These are phyloP conservation scores for Ogataea minuta DNA, from an alignment of 805 yeast species.

Conservation along the genomic window DNA sequence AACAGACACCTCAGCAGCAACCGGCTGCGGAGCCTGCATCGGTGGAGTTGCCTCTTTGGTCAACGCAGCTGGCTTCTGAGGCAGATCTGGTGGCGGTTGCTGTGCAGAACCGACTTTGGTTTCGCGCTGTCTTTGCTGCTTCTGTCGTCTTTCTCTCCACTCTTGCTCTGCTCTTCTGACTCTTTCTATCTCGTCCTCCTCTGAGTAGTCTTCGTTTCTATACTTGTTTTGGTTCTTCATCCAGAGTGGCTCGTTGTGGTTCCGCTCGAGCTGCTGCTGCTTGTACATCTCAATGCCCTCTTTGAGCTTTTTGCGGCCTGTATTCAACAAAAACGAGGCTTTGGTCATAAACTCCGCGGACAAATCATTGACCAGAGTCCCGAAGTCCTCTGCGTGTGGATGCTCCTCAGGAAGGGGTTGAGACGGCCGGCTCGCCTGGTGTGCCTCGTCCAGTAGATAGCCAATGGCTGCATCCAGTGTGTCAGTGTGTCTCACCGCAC, in stretches of 20 bases:
- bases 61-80: not conserved
- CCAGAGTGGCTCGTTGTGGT: constrained; percentile 63
- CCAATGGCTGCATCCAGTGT: constrained; percentile 62
- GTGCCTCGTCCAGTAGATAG: constrained; percentile 60
- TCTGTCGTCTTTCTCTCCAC: constrained; percentile 40
- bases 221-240: constrained; percentile 58
- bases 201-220: constrained; percentile 39
- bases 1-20: not conserved
- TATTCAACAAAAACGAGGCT: constrained; percentile 57
- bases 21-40: not conserved
- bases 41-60: not conserved
- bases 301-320: constrained; percentile 59
- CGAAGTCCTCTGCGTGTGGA: constrained; percentile 33
- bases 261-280: constrained; percentile 30
- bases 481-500: constrained; percentile 53
- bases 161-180: constrained; percentile 20
- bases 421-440: constrained; percentile 29
- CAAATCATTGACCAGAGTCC: constrained; percentile 47
- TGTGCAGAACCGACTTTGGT: not conserved
- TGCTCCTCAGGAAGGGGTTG: not conserved
- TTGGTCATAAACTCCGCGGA: constrained; percentile 55
- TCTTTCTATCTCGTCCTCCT: constrained; percentile 44
- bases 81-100: not conserved
- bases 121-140: constrained; percentile 33
- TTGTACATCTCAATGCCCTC: constrained; percentile 62